Percentiles rank a stretch among this genome's conserved stretches.
Evolutionary conservation across 345 rosid species (phyloP).

Genomic region (Corymbia maculata): DNA sequence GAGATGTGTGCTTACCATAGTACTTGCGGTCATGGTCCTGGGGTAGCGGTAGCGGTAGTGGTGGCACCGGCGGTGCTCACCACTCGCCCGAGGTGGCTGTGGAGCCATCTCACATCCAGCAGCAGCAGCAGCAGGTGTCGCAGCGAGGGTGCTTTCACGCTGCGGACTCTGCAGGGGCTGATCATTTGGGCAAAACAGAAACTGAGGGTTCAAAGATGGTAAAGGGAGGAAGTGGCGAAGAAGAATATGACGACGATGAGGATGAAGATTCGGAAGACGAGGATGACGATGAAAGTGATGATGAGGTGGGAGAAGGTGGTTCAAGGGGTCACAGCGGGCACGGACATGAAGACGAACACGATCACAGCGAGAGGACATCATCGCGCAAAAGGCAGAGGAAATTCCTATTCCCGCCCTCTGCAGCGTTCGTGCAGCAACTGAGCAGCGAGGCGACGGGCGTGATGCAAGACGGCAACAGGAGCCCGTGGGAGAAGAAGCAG

Average conservation of each 20-base stretch:
- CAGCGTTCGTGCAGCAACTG: conserved; percentile 37
- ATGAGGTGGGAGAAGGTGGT: conserved; percentile 38
- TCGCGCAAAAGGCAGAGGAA: conserved; percentile 27
- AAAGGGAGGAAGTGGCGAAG: conserved; percentile 31
- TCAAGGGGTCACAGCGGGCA: conserved; percentile 26
- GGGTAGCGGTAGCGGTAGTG: not conserved
- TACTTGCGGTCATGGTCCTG: conserved; percentile 58
- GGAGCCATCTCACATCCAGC: conserved; percentile 16
- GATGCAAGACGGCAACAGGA: conserved; percentile 43
- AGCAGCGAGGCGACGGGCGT: conserved; percentile 33
- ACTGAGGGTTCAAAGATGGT: conserved; percentile 25
- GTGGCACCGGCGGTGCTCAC: conserved; percentile 6
- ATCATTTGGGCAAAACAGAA: conserved; percentile 14
- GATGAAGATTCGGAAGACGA: conserved; percentile 34
- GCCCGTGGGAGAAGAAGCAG: conserved; percentile 83
- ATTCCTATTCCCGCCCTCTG: not conserved
- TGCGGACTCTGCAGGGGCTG: conserved; percentile 12
- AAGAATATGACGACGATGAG: conserved; percentile 31
- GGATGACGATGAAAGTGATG: conserved; percentile 3
- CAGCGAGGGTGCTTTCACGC: conserved; percentile 54
- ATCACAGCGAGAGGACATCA: conserved; percentile 11
- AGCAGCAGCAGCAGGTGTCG: conserved; percentile 20
- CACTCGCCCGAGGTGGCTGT: conserved; percentile 26
- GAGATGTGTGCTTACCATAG: conserved; percentile 98
- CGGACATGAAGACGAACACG: conserved; percentile 34